These are phyloP conservation scores for Cladosporium velox DNA, from an alignment of 2,329 filamentous ascomycete genomes.

Conservation along the genomic window DNA sequence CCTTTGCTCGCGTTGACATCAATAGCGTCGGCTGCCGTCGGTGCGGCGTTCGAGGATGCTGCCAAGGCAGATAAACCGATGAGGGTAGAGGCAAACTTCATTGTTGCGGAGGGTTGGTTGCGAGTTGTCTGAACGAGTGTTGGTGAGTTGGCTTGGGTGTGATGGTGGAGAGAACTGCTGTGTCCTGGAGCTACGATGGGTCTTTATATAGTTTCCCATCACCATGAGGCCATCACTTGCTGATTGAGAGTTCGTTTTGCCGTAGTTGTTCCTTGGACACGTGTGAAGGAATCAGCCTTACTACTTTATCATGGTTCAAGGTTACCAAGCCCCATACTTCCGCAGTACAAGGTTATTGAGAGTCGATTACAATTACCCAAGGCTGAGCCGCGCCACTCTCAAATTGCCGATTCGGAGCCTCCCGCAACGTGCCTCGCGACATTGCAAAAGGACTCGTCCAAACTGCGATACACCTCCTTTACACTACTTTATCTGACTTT, in stretches of 20 bases:
- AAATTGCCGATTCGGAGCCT: background rate
- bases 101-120: conserved; percentile 1
- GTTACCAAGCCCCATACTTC: background rate
- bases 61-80: background rate
- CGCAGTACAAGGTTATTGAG: background rate
- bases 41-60: background rate
- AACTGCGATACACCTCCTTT: background rate
- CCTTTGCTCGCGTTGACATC: background rate
- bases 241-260: background rate
- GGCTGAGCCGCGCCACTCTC: background rate
- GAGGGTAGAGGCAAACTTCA: conserved; percentile 8
- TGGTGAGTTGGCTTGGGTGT: background rate
- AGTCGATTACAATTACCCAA: background rate
- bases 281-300: background rate
- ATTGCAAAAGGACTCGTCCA: background rate
- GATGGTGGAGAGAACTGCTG: background rate
- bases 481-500: background rate
- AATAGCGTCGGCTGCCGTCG: background rate
- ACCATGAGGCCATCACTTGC: background rate
- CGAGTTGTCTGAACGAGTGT: background rate
- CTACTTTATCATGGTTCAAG: background rate
- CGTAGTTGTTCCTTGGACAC: background rate
- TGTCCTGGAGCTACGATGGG: background rate
- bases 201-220: background rate
- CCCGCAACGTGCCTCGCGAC: background rate